phyloP scores from a whole-genome alignment of 352 stramenopile species.

The Phytophthora sojae region DNA sequence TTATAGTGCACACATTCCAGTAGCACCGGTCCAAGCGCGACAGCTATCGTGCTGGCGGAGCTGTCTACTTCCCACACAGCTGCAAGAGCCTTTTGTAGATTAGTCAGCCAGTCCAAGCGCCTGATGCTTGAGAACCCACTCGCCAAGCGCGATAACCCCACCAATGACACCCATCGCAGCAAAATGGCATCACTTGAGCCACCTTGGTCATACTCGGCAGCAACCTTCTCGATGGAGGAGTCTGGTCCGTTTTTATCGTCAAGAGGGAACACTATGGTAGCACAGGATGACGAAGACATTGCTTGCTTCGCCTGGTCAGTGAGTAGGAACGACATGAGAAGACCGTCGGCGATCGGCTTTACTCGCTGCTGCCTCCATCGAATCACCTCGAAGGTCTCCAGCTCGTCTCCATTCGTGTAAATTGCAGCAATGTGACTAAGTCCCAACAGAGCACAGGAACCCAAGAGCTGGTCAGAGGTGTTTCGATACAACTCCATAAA shows the following conservation, averaged over 20 bases:
- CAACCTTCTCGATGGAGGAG: slow-evolving; percentile 7
- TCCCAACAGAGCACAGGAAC: slow-evolving; percentile 30
- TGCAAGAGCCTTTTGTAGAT: slow-evolving; percentile 44
- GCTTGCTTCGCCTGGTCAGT: slow-evolving; percentile 9
- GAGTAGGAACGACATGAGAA: slow-evolving; percentile 26
- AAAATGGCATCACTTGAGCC: slow-evolving; percentile 14
- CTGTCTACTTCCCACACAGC: slow-evolving; percentile 33
- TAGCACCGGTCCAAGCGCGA: slow-evolving; percentile 51
- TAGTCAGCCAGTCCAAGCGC: slow-evolving; percentile 51
- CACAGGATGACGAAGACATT: slow-evolving; percentile 7
- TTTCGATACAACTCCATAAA: slow-evolving; percentile 30
- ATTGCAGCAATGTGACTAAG: slow-evolving; percentile 40
- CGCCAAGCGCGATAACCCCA: slow-evolving; percentile 43
- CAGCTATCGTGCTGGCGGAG: slow-evolving; percentile 28
- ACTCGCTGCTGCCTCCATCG: slow-evolving; percentile 38
- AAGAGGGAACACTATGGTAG: slow-evolving; percentile 33
- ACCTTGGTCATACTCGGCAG: slow-evolving; percentile 5
- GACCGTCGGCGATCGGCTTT: slow-evolving; percentile 32
- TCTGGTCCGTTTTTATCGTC: background rate
- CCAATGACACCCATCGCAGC: slow-evolving; percentile 43
- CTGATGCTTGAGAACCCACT: slow-evolving; percentile 40
- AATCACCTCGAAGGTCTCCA: slow-evolving; percentile 28
- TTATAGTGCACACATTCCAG: slow-evolving; percentile 49
- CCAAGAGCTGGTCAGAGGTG: slow-evolving; percentile 27
- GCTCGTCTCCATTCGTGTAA: slow-evolving; percentile 27